Base-by-base conservation (phyloP, 805 yeast genomes). In the Kodamaea fukazawae region DNA sequence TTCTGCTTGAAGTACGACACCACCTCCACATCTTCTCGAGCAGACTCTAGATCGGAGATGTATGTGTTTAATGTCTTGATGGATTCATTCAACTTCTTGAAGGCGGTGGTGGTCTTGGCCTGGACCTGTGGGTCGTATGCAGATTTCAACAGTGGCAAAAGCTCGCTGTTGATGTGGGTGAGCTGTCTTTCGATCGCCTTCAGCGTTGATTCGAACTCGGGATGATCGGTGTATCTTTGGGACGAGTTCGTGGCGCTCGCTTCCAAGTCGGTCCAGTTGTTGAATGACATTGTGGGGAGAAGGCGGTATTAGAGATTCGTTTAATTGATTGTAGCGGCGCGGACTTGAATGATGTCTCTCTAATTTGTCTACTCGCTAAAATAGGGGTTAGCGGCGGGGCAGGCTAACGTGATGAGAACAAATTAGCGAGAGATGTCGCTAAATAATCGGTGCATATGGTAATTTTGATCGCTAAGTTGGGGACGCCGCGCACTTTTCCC, bases 11-110 rank as follows among this genome's bases (percentile, higher is more conserved):
- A 55, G 46, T 67, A 67, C 22, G 50, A 49, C 9, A 69, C 32
- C 7, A 63, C 48, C 38, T 69, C 74, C 11, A 56, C 55, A 45
- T 69, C 75, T 45, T 67, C 75, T 34, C 61, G 70, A 28, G 56
- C 56, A 10, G 49, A 18, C 40, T 64, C 68, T 36, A 63, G 57
- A 16, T 54, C 51, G 9, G 47, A 47, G 12, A 69, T 49, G 43
- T 58, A 55, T 4, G 41, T 39, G 43, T 63, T 62, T 32, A 69
- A 47, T 13, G 47, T 38, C 32, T 57, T 55, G 7, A 66, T 57
- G 27, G 47, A 40, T n/a, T 46, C 55, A 44, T 63, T 66, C 16
- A 68, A 32, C 12, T 34, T 41, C 38, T 62, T 64, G 48, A 60
- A 67, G 3, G 53, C 40, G 3, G 50, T 55, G 9, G 70, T 65